These are phyloP conservation scores for Fomitopsis schrenkii DNA, from an alignment of 1,284 basidiomycete genomes.

Conservation along the genomic window DNA sequence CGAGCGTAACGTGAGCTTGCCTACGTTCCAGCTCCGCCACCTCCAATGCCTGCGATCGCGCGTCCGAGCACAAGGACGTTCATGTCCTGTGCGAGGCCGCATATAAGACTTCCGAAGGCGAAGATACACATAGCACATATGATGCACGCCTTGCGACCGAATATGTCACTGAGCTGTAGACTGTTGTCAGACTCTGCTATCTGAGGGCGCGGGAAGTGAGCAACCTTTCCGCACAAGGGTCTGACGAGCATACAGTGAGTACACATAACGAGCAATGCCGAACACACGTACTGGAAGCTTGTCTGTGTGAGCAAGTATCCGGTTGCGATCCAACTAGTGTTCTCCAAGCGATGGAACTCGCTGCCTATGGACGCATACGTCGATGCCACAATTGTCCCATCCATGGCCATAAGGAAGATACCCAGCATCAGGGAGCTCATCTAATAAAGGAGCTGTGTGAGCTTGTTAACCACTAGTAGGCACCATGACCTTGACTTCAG, in stretches of 20 bases:
- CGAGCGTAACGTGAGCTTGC: slow-evolving; percentile 15
- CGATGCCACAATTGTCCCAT: slow-evolving; percentile 56
- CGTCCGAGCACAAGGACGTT: slow-evolving; percentile 50
- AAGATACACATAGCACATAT: slow-evolving; percentile 54
- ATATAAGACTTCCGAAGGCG: slow-evolving; percentile 48
- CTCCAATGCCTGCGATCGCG: slow-evolving; percentile 60
- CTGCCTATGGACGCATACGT: slow-evolving; percentile 60
- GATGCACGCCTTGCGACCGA: slow-evolving; percentile 56
- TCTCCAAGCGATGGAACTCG: slow-evolving; percentile 58
- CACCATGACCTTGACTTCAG: no score
- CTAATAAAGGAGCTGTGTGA: slow-evolving; percentile 29
- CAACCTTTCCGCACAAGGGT: slow-evolving; percentile 57
- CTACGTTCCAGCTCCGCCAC: slow-evolving; percentile 61
- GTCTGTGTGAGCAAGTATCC: slow-evolving; percentile 59
- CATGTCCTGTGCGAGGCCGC: slow-evolving; percentile 52
- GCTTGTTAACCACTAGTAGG: neutral
- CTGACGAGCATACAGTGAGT: slow-evolving; percentile 24
- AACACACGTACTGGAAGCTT: slow-evolving; percentile 50
- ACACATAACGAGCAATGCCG: neutral
- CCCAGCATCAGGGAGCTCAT: slow-evolving; percentile 54
- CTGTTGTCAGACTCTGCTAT: neutral
- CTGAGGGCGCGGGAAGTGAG: neutral
- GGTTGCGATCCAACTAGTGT: slow-evolving; percentile 64
- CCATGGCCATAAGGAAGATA: slow-evolving; percentile 55
- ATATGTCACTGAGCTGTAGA: slow-evolving; percentile 51